phyloP scores from a whole-genome alignment of 148 eudicot genomes.

The Persicaria maculosa region DNA sequence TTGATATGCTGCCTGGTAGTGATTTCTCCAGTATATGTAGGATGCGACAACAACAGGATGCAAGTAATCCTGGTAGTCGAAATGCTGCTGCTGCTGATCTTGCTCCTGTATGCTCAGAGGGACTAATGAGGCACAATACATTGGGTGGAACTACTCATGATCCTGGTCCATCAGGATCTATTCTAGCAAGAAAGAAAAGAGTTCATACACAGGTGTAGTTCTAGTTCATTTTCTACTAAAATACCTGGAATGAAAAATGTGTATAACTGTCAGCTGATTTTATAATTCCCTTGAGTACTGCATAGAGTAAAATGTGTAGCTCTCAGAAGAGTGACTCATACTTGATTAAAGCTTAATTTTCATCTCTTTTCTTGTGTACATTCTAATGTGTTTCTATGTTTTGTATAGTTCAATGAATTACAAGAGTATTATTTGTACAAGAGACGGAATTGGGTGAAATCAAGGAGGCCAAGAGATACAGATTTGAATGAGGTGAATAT shows the following conservation, averaged over 20 bases:
- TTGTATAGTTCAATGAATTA: constrained; percentile 65
- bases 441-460: constrained; percentile 45
- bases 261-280: background rate
- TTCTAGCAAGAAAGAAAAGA: constrained; percentile 55
- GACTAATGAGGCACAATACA: constrained; percentile 26
- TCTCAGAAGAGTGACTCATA: background rate
- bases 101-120: constrained; percentile 30
- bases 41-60: constrained; percentile 24
- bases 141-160: constrained; percentile 34
- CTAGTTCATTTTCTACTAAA: constrained; percentile 11
- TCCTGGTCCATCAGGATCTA: constrained; percentile 39
- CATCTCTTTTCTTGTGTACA: constrained; percentile 2
- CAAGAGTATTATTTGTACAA: constrained; percentile 84
- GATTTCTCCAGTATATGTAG: constrained; percentile 17
- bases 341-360: background rate
- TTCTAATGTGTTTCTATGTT: background rate
- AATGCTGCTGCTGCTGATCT: constrained; percentile 29
- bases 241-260: background rate
- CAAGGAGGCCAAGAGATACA: constrained; percentile 24
- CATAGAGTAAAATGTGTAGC: background rate
- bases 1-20: constrained; percentile 30
- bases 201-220: constrained; percentile 59
- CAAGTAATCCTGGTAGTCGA: constrained; percentile 22
- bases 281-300: background rate
- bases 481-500: constrained; percentile 25